Base-by-base conservation (phyloP, 2,329 filamentous ascomycete species). In the Sporothrix pseudoabietina region DNA sequence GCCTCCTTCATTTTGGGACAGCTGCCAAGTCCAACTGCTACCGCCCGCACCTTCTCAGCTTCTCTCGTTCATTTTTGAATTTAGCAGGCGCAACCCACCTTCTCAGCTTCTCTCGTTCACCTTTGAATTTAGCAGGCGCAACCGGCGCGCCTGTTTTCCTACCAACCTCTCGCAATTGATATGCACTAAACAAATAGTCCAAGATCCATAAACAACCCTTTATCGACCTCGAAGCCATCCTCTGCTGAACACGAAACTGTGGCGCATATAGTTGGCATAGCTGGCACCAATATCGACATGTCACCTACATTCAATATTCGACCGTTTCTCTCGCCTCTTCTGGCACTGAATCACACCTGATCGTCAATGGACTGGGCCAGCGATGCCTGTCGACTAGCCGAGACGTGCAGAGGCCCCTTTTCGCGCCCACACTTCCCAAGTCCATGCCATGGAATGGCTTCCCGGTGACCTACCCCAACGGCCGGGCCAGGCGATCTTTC, bases 381-480 rank as follows among this genome's bases (percentile, higher is more conserved):
- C 61, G 22, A 69, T 3, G 44, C 65, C 65, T 69, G 65, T 49
- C 65, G 52, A 35, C 30, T 69, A 54, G 44, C 47, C 30, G 65
- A 69, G 65, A 69, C 65, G 65, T 39, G 30, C 65, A 49, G 44
- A 39, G 52, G 65, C 65, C 65, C 65, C 47, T 69, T 35, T n/a
- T 35, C 10, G 44, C 65, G 26, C 44, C 44, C 65, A 69, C 44
- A n/a, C 26, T 35, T 9, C n/a, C 65, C 65, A 69, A 41, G 12
- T 16, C 61, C 61, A 66, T 12, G 26, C 26, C 26, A 26, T 26
- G 61, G 61, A 44, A 47, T 66, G 61, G 61, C 59, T n/a, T 6
- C 35, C n/a, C 35, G n/a, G n/a, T 35, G 39, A 44, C 39, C 39
- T 65, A 16, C 59, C 59, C 59, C 59, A 63, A 41, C 57, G 19